Evolutionary conservation across 768 basidiomycete species (phyloP), one percentile per base, ranked within the genome.

Genomic region (Leucosporidium yakuticum): DNA sequence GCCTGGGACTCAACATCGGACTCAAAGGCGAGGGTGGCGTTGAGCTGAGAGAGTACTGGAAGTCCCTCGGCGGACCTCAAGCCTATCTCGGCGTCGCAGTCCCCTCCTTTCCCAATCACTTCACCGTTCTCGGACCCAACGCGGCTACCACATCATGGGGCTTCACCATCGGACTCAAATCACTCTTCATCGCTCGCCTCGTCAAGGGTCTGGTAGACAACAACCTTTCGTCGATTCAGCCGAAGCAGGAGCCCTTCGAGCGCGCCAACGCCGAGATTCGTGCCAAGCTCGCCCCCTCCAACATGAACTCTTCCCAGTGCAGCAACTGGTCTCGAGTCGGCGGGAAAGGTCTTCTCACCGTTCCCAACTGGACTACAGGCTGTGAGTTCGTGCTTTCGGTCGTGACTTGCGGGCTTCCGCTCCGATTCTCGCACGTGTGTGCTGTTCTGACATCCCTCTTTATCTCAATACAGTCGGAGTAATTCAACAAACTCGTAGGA

Each of bases 1-100:
- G 71, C 23, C 67, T 72, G 39, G 71, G 71, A 4, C 48, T 72
- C 39, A 69, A 67, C 55, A 55, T 62, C 27, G 67, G 64, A 25
- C 64, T 72, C 4, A 62, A 64, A 11, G 71, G 71, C 19, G 20
- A 57, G 29, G 50, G 61, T 21, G 71, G 71, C 1, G 5, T 23
- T 15, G 68, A 69, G 54, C 60, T 72, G 17, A n/a, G 39, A 9
- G 19, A 69, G 68, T 36, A 47, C 15, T 72, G 65, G 64, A 65
- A 64, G 44, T 62, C 48, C 20, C 11, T n/a, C 3, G 51, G 44
- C 7, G 71, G 70, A 11, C 67, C 67, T 21, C 62, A 64, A 32
- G 71, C 67, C 0, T 72, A 69, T 44, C 56, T 69, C 3, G 71
- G 67, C 2, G 50, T 69, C 17, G 68, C 68, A 0, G 34, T 57